Evolutionary conservation across 257 asterid genomes (phyloP).

Genomic region (Gynochthodes officinalis): DNA sequence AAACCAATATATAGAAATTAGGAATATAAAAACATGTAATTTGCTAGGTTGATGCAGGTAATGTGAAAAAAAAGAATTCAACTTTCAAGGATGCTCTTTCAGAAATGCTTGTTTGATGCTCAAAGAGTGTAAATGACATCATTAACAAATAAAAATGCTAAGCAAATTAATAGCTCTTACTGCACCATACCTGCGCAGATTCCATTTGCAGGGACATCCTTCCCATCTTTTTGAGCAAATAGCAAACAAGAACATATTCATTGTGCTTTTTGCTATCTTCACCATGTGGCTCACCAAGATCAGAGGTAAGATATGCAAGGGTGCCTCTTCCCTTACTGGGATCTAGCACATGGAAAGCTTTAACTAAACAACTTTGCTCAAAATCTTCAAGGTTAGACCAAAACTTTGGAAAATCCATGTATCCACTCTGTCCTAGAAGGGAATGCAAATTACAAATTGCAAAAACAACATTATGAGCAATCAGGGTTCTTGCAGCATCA

Average conservation of each 20-base stretch:
- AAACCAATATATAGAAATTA: constrained; percentile 10
- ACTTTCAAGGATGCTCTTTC: neutral
- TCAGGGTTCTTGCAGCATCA: constrained; percentile 38
- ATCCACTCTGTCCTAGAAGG: constrained; percentile 37
- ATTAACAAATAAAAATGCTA: neutral
- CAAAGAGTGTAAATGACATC: neutral
- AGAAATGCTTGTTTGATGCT: neutral
- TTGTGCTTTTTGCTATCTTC: constrained; percentile 17
- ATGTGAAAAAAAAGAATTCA: neutral
- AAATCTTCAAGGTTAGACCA: constrained; percentile 56
- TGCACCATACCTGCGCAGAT: constrained; percentile 49
- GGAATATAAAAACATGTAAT: neutral
- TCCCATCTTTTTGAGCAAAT: constrained; percentile 79
- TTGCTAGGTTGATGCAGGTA: neutral
- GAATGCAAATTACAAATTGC: constrained; percentile 56
- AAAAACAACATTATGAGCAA: constrained; percentile 60
- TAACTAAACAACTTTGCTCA: constrained; percentile 52
- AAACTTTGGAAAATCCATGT: constrained; percentile 35
- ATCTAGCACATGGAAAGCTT: constrained; percentile 68
- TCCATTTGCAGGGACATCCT: constrained; percentile 68
- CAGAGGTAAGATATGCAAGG: constrained; percentile 52
- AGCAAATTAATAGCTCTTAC: neutral
- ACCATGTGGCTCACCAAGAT: constrained; percentile 30
- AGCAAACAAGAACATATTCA: constrained; percentile 53
- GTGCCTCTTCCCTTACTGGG: constrained; percentile 62